Percentiles rank a stretch among this genome's conserved stretches.
Conservation (phyloP, 352 stramenopile species). For the Pythium aquatile region DNA sequence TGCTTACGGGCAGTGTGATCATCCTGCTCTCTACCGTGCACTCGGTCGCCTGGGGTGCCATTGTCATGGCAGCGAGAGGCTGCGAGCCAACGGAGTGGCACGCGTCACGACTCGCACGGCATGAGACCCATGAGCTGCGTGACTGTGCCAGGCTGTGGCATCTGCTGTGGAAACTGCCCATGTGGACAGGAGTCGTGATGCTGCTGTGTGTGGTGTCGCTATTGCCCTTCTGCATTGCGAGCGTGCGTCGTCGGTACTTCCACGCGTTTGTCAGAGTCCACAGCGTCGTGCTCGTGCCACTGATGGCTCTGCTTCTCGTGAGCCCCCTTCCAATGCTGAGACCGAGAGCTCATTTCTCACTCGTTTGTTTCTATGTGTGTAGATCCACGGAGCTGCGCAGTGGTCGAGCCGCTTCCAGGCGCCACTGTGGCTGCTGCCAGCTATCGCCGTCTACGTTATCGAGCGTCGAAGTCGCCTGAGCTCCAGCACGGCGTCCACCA, state of each 20-base stretch:
- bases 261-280: slow-evolving; percentile 33
- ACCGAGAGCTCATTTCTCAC: background rate
- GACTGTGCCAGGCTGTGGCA: slow-evolving; percentile 8
- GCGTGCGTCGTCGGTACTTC: slow-evolving; percentile 28
- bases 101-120: slow-evolving; percentile 21
- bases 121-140: slow-evolving; percentile 21
- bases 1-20: slow-evolving; percentile 31
- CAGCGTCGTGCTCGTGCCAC: slow-evolving; percentile 31
- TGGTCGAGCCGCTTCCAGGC: slow-evolving; percentile 38
- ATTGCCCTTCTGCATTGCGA: slow-evolving; percentile 27
- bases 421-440: slow-evolving; percentile 33
- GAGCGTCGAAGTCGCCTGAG: slow-evolving; percentile 32
- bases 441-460: slow-evolving; percentile 29
- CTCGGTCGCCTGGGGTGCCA: slow-evolving; percentile 35
- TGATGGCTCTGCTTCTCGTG: slow-evolving; percentile 35
- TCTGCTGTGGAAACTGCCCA: slow-evolving; percentile 26
- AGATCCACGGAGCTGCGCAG: slow-evolving; percentile 39
- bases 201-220: slow-evolving; percentile 27
- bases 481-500: background rate
- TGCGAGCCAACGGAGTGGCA: slow-evolving; percentile 26
- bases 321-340: background rate
- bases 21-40: slow-evolving; percentile 33
- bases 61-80: slow-evolving; percentile 23
- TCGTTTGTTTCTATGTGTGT: slow-evolving; percentile 12
- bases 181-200: slow-evolving; percentile 47